Conservation (phyloP, 345 rosid species). For the Combretum micranthum region DNA sequence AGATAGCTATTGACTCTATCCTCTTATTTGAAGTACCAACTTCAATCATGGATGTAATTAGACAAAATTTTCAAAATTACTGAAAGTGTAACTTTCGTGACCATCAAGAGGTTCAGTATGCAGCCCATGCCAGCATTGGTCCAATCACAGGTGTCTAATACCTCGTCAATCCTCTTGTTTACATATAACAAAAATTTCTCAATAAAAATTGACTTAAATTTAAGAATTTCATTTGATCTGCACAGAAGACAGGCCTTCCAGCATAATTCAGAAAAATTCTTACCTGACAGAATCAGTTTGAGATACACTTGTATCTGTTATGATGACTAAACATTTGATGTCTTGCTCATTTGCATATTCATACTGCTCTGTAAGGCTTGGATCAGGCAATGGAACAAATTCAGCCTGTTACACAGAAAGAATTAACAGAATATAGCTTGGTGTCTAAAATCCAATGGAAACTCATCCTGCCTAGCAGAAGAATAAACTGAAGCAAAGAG, state of each 20-base stretch:
- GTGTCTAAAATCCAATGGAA: slow-evolving; percentile 4
- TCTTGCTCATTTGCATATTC: slow-evolving; percentile 93
- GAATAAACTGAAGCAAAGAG: background rate
- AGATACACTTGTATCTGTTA: slow-evolving; percentile 67
- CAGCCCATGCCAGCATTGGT: no score
- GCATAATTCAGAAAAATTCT: background rate
- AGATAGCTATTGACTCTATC: no score
- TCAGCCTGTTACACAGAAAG: slow-evolving; percentile 50
- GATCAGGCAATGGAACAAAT: slow-evolving; percentile 80
- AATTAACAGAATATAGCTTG: background rate
- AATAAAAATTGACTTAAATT: background rate
- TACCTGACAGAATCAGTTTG: slow-evolving; percentile 79
- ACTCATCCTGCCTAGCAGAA: slow-evolving; percentile 4
- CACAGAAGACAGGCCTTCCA: no score
- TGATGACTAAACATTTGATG: slow-evolving; percentile 77
- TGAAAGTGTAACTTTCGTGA: no score
- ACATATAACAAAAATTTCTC: no score
- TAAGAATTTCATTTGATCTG: background rate
- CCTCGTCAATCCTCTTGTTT: no score
- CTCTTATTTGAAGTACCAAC: no score
- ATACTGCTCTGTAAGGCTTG: slow-evolving; percentile 94
- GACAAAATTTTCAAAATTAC: no score
- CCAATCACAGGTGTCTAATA: no score
- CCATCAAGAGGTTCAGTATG: no score
- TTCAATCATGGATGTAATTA: no score